Evolutionary conservation across 495 filamentous ascomycete species (phyloP), one percentile per base, ranked within the genome.

Genomic region (Penicillium roqueforti): DNA sequence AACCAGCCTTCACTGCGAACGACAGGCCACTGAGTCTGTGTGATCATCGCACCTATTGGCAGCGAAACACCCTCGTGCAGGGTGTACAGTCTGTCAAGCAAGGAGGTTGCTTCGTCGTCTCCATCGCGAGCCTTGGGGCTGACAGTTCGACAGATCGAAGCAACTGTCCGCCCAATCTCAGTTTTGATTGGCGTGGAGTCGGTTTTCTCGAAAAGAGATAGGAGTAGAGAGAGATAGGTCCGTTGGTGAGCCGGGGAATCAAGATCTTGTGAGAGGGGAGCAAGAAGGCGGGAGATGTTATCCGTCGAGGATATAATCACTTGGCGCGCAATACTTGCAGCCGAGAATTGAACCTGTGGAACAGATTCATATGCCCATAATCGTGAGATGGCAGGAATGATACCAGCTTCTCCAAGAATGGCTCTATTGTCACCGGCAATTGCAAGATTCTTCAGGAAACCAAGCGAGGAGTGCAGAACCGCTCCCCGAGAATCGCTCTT

Each of bases 361-460:
- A 85, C 73, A 13, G 78, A 76, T 22, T 83, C 80, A 38, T 81
- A 72, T 6, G 69, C 71, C 81, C 86, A 86, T 40, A 90, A 69
- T 0, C 69, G 73, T 2, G 87, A 81, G 19, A 89, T 74, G 1
- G 78, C 69, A 23, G 71, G 60, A 5, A 79, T 66, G 1, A 83
- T 72, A 0, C 77, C 80, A 0, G 79, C 72, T 10, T 76, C 61
- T 7, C 81, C 87, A 4, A 92, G 67, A 8, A 66, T 57, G 26
- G 68, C 47, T 51, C 86, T 88, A 59, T 91, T 91, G 5, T 71
- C 69, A 8, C 73, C 62, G 2, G 86, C 80, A 51, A 92, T 83
- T 31, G 87, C 85, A 3, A 92, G 75, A 59, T 93, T 92, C 61
- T 89, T 92, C 49, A 91, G 71, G 58, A 91, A 89, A n/a, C 86